Evolutionary conservation across 2,329 filamentous ascomycete genomes (phyloP), one percentile per base, ranked within the genome.

Genomic region (Aspergillaceae sp.): DNA sequence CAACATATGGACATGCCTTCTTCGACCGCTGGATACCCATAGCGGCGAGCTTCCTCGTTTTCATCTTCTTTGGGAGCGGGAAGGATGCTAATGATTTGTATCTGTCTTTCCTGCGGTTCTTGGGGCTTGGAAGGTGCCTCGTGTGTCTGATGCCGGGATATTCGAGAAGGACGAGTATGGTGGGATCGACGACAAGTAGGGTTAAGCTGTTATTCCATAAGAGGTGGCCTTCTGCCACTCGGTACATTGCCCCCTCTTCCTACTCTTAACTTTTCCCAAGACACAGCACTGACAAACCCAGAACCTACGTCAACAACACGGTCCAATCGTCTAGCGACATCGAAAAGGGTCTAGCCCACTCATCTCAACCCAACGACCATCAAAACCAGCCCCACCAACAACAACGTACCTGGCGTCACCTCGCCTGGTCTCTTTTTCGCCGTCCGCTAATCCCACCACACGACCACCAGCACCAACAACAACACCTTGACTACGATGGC

Each of bases 51-150:
- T 72, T 77, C 48, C 48, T 80, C 28, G 63, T 79, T 8, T 85
- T 85, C 57, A 44, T 76, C n/a, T 77, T 82, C 55, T 84, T 84
- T 52, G 82, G 83, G 6, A 74, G 80, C 10, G 82, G 82, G 29
- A 69, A 67, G 28, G 82, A 86, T 55, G 81, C 81, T 0, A 65
- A 69, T 3, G 65, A 68, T 27, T 75, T 78, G 62, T 83, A 83
- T 56, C 68, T 67, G 44, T 60, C 62, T 3, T 66, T 70, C 47
- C 56, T 76, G 40, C 50, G 66, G 27, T 61, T 59, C n/a, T 42
- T 74, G 28, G 73, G 74, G 0, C 51, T 76, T 34, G 61, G 61
- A 9, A 50, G 51, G 36, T 63, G 57, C 40, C 64, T 69, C 46
- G 49, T 61, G 4, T 41, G 49, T 2, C 46, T 65, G 36, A 45